These are phyloP conservation scores for Galeopsis tetrahit DNA, from an alignment of 257 asterid genomes.

Conservation along the genomic window DNA sequence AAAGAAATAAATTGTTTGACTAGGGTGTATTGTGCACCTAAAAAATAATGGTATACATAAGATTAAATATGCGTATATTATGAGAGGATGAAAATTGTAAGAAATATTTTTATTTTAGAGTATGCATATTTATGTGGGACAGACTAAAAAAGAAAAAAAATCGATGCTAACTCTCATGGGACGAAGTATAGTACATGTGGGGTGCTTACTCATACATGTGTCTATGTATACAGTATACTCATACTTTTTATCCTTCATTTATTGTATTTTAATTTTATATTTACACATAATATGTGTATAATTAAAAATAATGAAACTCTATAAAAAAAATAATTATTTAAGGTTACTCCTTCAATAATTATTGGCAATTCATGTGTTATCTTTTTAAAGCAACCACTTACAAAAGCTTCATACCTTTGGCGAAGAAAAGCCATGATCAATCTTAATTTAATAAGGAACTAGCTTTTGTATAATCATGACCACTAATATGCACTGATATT, in stretches of 20 bases:
- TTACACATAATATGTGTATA: background rate
- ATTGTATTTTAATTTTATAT: background rate
- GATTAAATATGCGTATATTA: too few species aligned
- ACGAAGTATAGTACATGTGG: too few species aligned
- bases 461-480: constrained; percentile 29
- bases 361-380: constrained; percentile 27
- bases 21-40: too few species aligned
- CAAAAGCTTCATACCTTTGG: constrained; percentile 31
- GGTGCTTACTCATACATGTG: too few species aligned
- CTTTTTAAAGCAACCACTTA: constrained; percentile 31
- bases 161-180: too few species aligned
- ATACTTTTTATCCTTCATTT: background rate
- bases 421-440: constrained; percentile 27
- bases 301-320: background rate
- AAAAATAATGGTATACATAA: too few species aligned
- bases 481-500: constrained; percentile 23
- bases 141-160: too few species aligned
- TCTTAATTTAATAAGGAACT: constrained; percentile 39
- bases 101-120: too few species aligned
- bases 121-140: too few species aligned
- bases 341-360: constrained; percentile 16
- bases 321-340: background rate
- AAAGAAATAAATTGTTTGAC: too few species aligned
- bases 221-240: too few species aligned
- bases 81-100: too few species aligned